These are phyloP conservation scores for Brettanomyces custersianus DNA, from an alignment of 805 yeast genomes.

Conservation along the genomic window DNA sequence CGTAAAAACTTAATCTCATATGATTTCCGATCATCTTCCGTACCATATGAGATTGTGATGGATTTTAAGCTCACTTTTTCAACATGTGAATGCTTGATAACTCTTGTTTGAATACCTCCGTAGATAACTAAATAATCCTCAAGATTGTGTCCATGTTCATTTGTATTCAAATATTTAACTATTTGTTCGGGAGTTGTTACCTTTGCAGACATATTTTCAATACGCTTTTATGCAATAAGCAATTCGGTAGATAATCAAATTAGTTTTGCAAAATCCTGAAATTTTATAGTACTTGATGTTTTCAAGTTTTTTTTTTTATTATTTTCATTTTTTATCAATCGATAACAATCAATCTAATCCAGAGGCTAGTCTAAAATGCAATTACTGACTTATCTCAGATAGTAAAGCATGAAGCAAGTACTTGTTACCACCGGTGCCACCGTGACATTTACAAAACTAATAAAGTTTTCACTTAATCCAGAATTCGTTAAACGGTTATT, in stretches of 20 bases:
- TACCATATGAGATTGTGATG: slow-evolving; percentile 30
- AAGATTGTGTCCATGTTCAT: slow-evolving; percentile 61
- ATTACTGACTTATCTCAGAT: too few species aligned
- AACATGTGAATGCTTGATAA: slow-evolving; percentile 31
- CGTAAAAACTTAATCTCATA: slow-evolving; percentile 40
- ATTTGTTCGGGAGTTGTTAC: slow-evolving; percentile 37
- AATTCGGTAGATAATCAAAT: not conserved
- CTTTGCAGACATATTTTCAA: too few species aligned
- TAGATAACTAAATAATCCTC: slow-evolving; percentile 65
- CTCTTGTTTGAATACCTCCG: slow-evolving; percentile 20
- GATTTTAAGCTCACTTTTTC: slow-evolving; percentile 35
- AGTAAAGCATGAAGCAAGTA: slow-evolving; percentile 13
- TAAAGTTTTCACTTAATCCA: slow-evolving; percentile 32
- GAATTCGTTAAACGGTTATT: slow-evolving; percentile 29
- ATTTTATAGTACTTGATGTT: too few species aligned
- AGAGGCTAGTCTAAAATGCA: too few species aligned
- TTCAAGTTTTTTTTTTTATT: too few species aligned
- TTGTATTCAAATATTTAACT: slow-evolving; percentile 73
- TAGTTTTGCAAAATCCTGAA: not conserved
- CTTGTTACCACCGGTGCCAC: slow-evolving; percentile 90
- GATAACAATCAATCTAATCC: too few species aligned
- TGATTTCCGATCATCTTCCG: slow-evolving; percentile 11
- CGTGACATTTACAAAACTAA: slow-evolving; percentile 59
- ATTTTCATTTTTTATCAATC: too few species aligned
- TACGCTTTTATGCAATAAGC: not conserved